Evolutionary conservation across 495 filamentous ascomycete species (phyloP).

Genomic region (Penicillium turbatum): DNA sequence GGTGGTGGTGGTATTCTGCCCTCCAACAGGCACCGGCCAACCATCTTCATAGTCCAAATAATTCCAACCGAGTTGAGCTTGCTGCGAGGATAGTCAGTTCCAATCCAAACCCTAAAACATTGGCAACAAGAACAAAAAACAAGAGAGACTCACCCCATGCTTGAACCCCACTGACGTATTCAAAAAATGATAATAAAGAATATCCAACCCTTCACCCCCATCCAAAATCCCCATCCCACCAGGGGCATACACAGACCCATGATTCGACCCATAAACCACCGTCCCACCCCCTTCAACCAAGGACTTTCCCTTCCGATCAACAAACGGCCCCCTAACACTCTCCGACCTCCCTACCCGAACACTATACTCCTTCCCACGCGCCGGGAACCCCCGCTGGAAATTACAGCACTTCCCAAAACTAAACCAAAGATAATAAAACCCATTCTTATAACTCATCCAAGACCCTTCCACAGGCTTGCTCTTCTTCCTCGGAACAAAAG

Average conservation of each 20-base stretch:
- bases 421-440: constrained; percentile 69
- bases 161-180: constrained; percentile 41
- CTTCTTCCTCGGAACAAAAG: constrained; percentile 24
- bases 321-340: constrained; percentile 38
- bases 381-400: constrained; percentile 46
- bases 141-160: constrained; percentile 26
- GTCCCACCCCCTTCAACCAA: constrained; percentile 41
- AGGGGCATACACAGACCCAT: constrained; percentile 44
- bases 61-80: constrained; percentile 45
- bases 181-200: constrained; percentile 49
- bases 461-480: constrained; percentile 55
- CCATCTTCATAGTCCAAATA: constrained; percentile 41
- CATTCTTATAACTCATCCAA: constrained; percentile 53
- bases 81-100: constrained; percentile 20
- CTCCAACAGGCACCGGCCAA: constrained; percentile 35
- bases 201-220: constrained; percentile 29
- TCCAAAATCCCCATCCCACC: constrained; percentile 41
- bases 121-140: not conserved
- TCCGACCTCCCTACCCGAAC: constrained; percentile 42
- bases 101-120: not conserved
- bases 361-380: constrained; percentile 57
- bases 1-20: not conserved
- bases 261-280: constrained; percentile 43
- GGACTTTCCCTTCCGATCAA: constrained; percentile 30
- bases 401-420: constrained; percentile 65